A percentile compares a stretch with the other conserved stretches of the same genome.
Conservation (phyloP, 78 protist genomes). For the Monocercomonoides exilis region DNA sequence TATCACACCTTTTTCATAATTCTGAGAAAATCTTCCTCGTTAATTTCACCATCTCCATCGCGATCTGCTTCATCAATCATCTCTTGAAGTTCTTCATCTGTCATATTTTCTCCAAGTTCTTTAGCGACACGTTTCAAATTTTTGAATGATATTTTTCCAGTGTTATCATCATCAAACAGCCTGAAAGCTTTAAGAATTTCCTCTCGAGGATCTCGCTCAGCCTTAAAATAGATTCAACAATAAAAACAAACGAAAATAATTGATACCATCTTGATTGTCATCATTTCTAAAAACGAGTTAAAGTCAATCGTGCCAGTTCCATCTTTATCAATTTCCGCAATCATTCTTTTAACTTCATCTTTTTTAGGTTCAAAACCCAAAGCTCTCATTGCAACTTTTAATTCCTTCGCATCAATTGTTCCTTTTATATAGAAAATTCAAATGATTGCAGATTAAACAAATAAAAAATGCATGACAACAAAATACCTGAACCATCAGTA, state of each 20-base stretch:
- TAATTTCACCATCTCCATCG: conserved; percentile 72
- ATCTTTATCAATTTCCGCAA: conserved; percentile 68
- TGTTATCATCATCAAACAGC: conserved; percentile 61
- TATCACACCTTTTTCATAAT: conserved; percentile 66
- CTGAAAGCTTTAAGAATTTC: conserved; percentile 62
- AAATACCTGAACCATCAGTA: conserved; percentile 47
- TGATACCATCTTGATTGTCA: conserved; percentile 76
- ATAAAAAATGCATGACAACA: not conserved
- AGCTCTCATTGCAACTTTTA: conserved; percentile 89
- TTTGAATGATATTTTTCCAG: conserved; percentile 52
- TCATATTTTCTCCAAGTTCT: conserved; percentile 72
- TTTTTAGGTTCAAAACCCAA: conserved; percentile 87
- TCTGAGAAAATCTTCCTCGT: conserved; percentile 71
- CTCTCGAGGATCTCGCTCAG: conserved; percentile 56
- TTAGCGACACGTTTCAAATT: conserved; percentile 46
- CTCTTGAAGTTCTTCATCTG: conserved; percentile 80
- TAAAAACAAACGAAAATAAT: not conserved
- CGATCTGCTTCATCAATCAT: conserved; percentile 86
- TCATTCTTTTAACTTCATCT: conserved; percentile 71
- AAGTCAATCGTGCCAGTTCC: conserved; percentile 72
- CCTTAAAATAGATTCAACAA: not conserved
- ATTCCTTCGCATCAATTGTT: conserved; percentile 78
- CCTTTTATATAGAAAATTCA: conserved; percentile 39
- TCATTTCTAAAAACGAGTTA: conserved; percentile 71
- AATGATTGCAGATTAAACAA: conserved; percentile 12